Evolutionary conservation across 306 rosid genomes (phyloP).

Genomic region (Vigna trinervia): DNA sequence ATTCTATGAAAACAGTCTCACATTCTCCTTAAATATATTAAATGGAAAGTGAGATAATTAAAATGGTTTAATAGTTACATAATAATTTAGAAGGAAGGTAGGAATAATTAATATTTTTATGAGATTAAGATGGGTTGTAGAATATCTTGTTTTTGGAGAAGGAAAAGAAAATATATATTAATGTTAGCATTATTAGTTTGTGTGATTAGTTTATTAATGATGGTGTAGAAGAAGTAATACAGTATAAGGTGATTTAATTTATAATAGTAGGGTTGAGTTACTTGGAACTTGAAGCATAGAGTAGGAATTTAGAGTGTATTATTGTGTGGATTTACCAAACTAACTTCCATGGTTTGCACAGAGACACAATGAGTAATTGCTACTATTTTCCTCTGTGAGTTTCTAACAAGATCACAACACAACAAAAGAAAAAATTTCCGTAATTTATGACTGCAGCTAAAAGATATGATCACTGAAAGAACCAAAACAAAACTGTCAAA

Average conservation of each 20-base stretch:
- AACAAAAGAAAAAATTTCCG: neutral
- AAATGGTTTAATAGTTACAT: too few relatives aligned
- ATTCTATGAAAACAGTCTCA: too few relatives aligned
- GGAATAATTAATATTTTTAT: too few relatives aligned
- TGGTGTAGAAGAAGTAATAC: neutral
- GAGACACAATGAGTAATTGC: neutral
- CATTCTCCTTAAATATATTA: too few relatives aligned
- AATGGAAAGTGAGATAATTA: too few relatives aligned
- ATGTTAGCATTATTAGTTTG: neutral
- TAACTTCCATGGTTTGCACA: neutral
- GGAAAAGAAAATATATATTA: neutral
- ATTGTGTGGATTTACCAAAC: neutral
- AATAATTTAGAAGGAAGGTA: too few relatives aligned
- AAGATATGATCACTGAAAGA: neutral
- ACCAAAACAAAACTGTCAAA: too few relatives aligned
- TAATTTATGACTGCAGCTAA: neutral
- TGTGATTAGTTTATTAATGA: too few relatives aligned
- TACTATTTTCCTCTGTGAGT: neutral
- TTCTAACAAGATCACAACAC: neutral
- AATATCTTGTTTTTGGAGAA: too few relatives aligned
- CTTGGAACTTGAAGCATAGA: slow-evolving; percentile 26
- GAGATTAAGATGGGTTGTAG: too few relatives aligned
- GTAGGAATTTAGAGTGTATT: neutral
- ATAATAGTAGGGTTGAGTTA: neutral
- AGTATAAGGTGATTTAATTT: neutral